Percentiles rank a stretch among this genome's conserved stretches.
Conservation (phyloP, 1,284 basidiomycete genomes). For the Blastosporella zonata region DNA sequence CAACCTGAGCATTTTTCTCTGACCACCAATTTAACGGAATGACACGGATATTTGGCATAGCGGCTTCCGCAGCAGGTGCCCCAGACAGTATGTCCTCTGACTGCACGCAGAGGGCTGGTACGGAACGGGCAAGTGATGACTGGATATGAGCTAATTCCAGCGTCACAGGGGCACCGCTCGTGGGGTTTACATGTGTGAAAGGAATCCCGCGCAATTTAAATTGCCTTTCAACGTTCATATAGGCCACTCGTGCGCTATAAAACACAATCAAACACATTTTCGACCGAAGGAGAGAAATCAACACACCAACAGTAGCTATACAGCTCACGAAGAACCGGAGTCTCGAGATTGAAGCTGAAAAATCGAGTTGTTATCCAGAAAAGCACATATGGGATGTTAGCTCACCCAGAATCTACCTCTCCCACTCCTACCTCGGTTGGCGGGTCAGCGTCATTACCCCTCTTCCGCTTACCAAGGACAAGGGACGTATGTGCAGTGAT, state of each 20-base stretch:
- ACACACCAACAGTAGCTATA: constrained; percentile 79
- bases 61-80: constrained; percentile 81
- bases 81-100: constrained; percentile 78
- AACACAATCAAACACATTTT: not conserved
- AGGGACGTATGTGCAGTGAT: constrained; percentile 20
- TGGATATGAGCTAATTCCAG: constrained; percentile 54
- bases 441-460: constrained; percentile 25
- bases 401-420: constrained; percentile 23
- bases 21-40: constrained; percentile 92
- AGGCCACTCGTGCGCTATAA: constrained; percentile 82
- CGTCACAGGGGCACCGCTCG: constrained; percentile 36
- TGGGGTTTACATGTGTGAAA: constrained; percentile 73
- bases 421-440: constrained; percentile 9
- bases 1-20: constrained; percentile 65
- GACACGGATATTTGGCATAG: constrained; percentile 87
- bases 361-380: constrained; percentile 1
- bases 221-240: constrained; percentile 84
- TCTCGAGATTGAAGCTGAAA: constrained; percentile 65
- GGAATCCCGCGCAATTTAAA: constrained; percentile 80
- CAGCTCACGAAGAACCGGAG: constrained; percentile 65
- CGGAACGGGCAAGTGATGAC: constrained; percentile 67
- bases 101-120: constrained; percentile 81
- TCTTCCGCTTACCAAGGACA: constrained; percentile 34
- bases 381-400: constrained; percentile 1
- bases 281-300: not conserved